Evolutionary conservation across 2,329 filamentous ascomycete species (phyloP).

Genomic region (Hymenoscyphus fructigenus): DNA sequence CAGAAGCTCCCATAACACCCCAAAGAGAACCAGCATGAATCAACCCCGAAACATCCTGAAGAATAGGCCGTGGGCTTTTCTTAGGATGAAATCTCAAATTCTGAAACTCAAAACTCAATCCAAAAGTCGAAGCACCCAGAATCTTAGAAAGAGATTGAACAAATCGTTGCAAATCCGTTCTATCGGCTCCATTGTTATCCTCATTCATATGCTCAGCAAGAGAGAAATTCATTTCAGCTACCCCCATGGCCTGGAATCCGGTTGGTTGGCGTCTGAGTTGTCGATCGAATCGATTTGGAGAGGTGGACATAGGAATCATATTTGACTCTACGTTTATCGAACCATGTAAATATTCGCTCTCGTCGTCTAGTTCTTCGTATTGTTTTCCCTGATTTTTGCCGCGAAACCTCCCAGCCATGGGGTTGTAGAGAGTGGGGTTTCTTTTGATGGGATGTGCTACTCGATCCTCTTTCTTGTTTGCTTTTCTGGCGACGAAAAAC

Average conservation of each 20-base stretch:
- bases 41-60: slow-evolving; percentile 53
- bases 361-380: slow-evolving; percentile 23
- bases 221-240: slow-evolving; percentile 18
- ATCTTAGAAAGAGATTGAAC: slow-evolving; percentile 53
- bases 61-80: slow-evolving; percentile 43
- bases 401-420: not conserved
- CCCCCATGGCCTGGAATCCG: slow-evolving; percentile 23
- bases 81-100: slow-evolving; percentile 49
- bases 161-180: slow-evolving; percentile 47
- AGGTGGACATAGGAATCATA: not conserved
- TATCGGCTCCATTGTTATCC: slow-evolving; percentile 27
- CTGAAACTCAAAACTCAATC: slow-evolving; percentile 53
- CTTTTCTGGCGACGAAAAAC: slow-evolving; percentile 35
- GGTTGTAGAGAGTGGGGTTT: slow-evolving; percentile 2
- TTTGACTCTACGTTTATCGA: slow-evolving; percentile 8
- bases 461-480: slow-evolving; percentile 5
- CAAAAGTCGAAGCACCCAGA: slow-evolving; percentile 51
- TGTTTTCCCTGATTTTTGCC: not conserved
- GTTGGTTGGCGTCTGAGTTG: slow-evolving; percentile 19
- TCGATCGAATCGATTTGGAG: not conserved
- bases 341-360: not conserved
- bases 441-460: not conserved
- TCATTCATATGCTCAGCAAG: slow-evolving; percentile 18
- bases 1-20: slow-evolving; percentile 59
- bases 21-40: slow-evolving; percentile 55